Evolutionary conservation across 345 rosid species (phyloP).

Genomic region (Hibiscus syriacus): DNA sequence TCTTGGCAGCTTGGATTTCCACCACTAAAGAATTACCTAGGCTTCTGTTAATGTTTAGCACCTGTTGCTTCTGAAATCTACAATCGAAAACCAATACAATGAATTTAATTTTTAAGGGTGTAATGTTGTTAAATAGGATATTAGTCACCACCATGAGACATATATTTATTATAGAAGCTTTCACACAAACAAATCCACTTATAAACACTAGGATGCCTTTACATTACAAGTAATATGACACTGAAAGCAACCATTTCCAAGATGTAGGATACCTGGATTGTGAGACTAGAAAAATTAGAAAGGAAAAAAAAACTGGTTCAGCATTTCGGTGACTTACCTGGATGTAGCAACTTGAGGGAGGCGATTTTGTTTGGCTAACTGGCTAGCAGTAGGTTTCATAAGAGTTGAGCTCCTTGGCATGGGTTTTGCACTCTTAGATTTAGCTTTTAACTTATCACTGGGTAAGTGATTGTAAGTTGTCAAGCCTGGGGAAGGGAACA

Average conservation of each 20-base stretch:
- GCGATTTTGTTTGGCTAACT: conserved; percentile 68
- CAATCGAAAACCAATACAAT: neutral
- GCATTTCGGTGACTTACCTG: conserved; percentile 39
- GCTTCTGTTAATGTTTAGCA: conserved; percentile 36
- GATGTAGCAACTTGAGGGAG: conserved; percentile 27
- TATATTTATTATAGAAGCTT: too few relatives aligned
- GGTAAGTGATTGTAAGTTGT: conserved; percentile 26
- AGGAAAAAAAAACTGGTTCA: neutral
- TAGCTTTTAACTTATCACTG: conserved; percentile 29
- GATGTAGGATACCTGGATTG: neutral
- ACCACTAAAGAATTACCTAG: conserved; percentile 37
- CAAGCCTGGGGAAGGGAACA: conserved; percentile 31
- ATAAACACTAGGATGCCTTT: neutral
- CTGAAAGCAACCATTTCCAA: neutral
- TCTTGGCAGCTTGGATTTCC: conserved; percentile 86
- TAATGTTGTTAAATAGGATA: neutral
- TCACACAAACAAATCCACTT: too few relatives aligned
- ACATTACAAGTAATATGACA: neutral
- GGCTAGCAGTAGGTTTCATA: conserved; percentile 91
- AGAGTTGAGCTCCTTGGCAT: conserved; percentile 70
- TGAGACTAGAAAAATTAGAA: neutral
- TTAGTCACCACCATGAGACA: neutral
- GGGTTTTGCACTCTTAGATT: conserved; percentile 30
- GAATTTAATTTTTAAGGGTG: neutral
- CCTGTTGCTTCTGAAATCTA: conserved; percentile 42